These are phyloP conservation scores for Lablab purpureus DNA, from an alignment of 306 rosid species.

Conservation along the genomic window DNA sequence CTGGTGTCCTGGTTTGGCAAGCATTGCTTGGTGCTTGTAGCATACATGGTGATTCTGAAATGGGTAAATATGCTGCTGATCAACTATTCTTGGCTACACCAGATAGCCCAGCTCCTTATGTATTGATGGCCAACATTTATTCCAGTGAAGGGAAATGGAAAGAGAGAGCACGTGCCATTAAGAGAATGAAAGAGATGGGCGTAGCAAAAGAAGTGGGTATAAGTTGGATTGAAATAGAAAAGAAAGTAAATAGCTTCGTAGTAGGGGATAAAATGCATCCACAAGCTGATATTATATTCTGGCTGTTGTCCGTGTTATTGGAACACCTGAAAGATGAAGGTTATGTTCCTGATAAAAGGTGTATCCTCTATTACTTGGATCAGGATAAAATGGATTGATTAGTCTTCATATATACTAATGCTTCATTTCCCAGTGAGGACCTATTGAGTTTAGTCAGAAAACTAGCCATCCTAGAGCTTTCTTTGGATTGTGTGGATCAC, in stretches of 20 bases:
- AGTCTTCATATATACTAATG: constrained; percentile 17
- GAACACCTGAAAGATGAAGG: constrained; percentile 80
- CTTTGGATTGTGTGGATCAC: background rate
- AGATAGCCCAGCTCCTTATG: constrained; percentile 66
- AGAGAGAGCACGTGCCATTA: constrained; percentile 80
- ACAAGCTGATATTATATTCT: constrained; percentile 62
- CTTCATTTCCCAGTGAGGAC: constrained; percentile 22
- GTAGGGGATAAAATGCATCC: constrained; percentile 81
- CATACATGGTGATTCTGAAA: constrained; percentile 73
- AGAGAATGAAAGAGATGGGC: constrained; percentile 80
- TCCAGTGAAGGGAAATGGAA: constrained; percentile 87
- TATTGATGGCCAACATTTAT: constrained; percentile 88
- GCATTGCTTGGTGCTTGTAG: constrained; percentile 93
- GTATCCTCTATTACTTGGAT: constrained; percentile 61
- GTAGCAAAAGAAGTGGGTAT: constrained; percentile 78
- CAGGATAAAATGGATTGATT: constrained; percentile 52
- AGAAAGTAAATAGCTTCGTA: constrained; percentile 77
- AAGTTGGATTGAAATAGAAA: constrained; percentile 86
- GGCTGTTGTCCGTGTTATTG: constrained; percentile 60
- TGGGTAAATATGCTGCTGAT: constrained; percentile 78
- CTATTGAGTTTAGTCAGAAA: constrained; percentile 21
- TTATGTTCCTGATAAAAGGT: constrained; percentile 73
- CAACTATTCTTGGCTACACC: constrained; percentile 66
- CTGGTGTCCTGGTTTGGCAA: constrained; percentile 81
- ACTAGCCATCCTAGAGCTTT: constrained; percentile 16